phyloP scores from a whole-genome alignment of 2,329 filamentous ascomycete species.

The Pseudopithomyces chartarum region DNA sequence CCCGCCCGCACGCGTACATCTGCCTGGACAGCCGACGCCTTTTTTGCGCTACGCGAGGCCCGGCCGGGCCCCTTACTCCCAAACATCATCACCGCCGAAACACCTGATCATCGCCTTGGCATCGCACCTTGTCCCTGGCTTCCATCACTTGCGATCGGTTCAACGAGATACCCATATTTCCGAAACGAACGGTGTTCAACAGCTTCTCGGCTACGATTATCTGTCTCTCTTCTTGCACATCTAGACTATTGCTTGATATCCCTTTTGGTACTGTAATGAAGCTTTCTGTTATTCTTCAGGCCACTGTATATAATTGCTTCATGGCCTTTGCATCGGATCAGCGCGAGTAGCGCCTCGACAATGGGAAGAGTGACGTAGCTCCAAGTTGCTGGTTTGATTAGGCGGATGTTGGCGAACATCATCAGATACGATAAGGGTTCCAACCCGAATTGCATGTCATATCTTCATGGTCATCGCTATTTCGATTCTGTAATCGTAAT shows the following conservation, averaged over 20 bases:
- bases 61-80: neutral
- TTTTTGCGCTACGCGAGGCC: neutral
- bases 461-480: neutral
- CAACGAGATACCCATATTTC: conserved; percentile 7
- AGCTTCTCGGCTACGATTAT: conserved; percentile 2
- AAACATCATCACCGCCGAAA: neutral
- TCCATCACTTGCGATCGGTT: conserved; percentile 6
- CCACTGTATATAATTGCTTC: conserved; percentile 2
- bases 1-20: neutral
- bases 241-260: conserved; percentile 8
- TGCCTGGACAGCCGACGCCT: conserved; percentile 4
- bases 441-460: neutral
- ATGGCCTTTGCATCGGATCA: neutral
- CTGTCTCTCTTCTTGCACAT: neutral
- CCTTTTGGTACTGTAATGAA: conserved; percentile 6
- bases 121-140: conserved; percentile 2
- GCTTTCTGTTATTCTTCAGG: neutral
- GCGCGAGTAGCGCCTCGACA: neutral
- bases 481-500: neutral
- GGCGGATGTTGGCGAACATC: neutral
- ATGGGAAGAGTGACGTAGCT: neutral
- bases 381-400: neutral
- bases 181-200: neutral
- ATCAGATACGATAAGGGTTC: neutral
- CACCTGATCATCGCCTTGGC: conserved; percentile 6